These are phyloP conservation scores for Phytophthora pisi DNA, from an alignment of 352 stramenopile species.

Conservation along the genomic window DNA sequence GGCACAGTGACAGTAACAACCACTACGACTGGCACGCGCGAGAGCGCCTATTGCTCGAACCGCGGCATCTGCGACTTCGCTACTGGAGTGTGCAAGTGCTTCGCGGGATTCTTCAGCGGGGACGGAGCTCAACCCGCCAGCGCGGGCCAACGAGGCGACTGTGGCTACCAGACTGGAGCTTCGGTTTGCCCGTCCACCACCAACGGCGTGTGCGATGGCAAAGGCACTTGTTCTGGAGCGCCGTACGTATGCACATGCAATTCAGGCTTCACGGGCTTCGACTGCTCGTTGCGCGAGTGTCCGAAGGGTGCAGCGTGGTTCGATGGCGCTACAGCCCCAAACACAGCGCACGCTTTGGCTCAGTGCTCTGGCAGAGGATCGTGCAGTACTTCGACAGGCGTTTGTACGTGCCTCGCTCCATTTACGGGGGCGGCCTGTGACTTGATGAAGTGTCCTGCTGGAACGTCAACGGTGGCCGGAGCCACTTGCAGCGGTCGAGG, in stretches of 20 bases:
- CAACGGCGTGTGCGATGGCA: slow-evolving; percentile 46
- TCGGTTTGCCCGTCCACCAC: slow-evolving; percentile 44
- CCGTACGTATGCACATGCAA: slow-evolving; percentile 68
- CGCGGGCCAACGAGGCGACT: slow-evolving; percentile 50
- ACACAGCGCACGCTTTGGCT: slow-evolving; percentile 57
- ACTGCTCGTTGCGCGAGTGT: slow-evolving; percentile 65
- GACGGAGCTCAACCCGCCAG: slow-evolving; percentile 43
- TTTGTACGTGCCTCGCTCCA: slow-evolving; percentile 67
- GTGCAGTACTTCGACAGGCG: slow-evolving; percentile 56
- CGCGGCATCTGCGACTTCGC: slow-evolving; percentile 62
- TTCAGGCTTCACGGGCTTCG: slow-evolving; percentile 56
- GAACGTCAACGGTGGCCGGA: slow-evolving; percentile 10
- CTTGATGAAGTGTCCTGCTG: slow-evolving; percentile 50
- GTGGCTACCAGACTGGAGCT: slow-evolving; percentile 38
- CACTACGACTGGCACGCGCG: slow-evolving; percentile 46
- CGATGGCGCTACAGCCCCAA: slow-evolving; percentile 53
- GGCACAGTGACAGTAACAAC: slow-evolving; percentile 13
- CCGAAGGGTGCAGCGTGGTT: slow-evolving; percentile 68
- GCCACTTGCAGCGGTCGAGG: slow-evolving; percentile 71
- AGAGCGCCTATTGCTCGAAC: slow-evolving; percentile 87
- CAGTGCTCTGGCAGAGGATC: slow-evolving; percentile 62
- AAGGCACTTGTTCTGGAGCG: slow-evolving; percentile 49
- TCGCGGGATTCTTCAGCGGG: slow-evolving; percentile 61
- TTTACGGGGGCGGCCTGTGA: slow-evolving; percentile 86
- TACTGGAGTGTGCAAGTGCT: slow-evolving; percentile 77